phyloP scores from a whole-genome alignment of 2,329 filamentous ascomycete species.

The Apiospora rasikravindrae region DNA sequence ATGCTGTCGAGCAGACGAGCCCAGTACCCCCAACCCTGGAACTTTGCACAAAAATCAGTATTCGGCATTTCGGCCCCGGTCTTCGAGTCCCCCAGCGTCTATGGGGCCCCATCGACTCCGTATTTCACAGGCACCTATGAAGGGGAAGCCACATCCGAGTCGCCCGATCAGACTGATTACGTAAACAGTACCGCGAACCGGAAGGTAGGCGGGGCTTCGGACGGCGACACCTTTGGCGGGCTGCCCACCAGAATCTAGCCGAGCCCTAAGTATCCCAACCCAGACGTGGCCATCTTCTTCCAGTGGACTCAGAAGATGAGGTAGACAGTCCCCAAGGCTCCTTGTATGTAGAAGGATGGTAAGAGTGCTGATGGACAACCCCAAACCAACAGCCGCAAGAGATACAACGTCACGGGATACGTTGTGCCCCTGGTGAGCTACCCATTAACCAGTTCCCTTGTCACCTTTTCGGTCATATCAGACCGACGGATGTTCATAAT shows the following conservation, averaged over 20 bases:
- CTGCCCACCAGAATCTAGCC: background rate
- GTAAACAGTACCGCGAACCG: background rate
- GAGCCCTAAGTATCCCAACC: background rate
- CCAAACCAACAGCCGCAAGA: background rate
- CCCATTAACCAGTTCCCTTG: background rate
- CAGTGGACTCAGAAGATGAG: background rate
- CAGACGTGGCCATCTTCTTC: background rate
- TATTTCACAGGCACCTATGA: background rate
- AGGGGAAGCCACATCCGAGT: background rate
- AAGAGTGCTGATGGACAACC: background rate
- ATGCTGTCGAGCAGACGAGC: too few relatives aligned
- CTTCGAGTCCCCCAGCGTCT: background rate
- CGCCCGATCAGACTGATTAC: background rate
- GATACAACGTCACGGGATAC: background rate
- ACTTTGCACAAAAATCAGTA: background rate
- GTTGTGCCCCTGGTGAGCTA: background rate
- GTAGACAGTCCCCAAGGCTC: background rate
- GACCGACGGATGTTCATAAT: background rate
- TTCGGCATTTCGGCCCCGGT: background rate
- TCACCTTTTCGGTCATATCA: background rate
- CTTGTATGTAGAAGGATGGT: background rate
- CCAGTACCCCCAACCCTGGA: accelerated
- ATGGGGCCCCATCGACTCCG: background rate
- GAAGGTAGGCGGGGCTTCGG: background rate
- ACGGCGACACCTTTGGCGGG: background rate